Evolutionary conservation across 2,329 filamentous ascomycete genomes (phyloP).

Genomic region (Alternaria incomplexa): DNA sequence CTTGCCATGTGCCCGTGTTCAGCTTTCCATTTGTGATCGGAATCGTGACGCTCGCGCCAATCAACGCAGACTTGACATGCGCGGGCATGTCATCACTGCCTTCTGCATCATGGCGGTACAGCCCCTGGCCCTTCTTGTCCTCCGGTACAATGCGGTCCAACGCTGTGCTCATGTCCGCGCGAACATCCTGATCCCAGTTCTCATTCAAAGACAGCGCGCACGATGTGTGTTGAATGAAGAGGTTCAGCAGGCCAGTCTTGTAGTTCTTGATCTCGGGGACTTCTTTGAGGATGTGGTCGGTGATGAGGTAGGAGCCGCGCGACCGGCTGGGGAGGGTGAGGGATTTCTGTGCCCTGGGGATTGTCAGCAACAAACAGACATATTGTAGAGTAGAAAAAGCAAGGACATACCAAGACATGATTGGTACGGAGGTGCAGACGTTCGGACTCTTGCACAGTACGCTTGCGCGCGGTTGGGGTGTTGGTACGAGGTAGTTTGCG

Average conservation of each 20-base stretch:
- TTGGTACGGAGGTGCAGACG: slow-evolving; percentile 28
- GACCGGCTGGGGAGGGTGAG: slow-evolving; percentile 78
- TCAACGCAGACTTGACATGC: slow-evolving; percentile 88
- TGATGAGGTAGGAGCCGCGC: slow-evolving; percentile 89
- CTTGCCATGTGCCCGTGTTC: slow-evolving; percentile 77
- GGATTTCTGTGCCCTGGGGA: slow-evolving; percentile 72
- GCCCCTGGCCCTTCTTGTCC: slow-evolving; percentile 60
- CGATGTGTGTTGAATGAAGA: slow-evolving; percentile 95
- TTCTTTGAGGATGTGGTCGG: slow-evolving; percentile 71
- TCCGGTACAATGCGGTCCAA: slow-evolving; percentile 88
- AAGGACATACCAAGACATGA: slow-evolving; percentile 40
- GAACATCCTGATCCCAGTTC: slow-evolving; percentile 87
- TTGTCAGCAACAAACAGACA: neutral
- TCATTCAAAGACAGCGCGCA: slow-evolving; percentile 92
- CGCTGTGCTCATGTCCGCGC: slow-evolving; percentile 90
- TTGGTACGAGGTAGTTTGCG: slow-evolving; percentile 33
- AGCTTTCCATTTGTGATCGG: slow-evolving; percentile 87
- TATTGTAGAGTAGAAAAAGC: neutral
- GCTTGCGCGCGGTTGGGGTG: slow-evolving; percentile 22
- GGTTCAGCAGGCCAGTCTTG: slow-evolving; percentile 74
- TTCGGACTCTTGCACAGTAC: slow-evolving; percentile 35
- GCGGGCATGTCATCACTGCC: slow-evolving; percentile 94
- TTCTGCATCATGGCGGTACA: slow-evolving; percentile 89
- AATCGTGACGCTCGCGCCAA: slow-evolving; percentile 88
- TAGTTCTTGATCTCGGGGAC: slow-evolving; percentile 83